These are phyloP conservation scores for Elymus sibiricus DNA, from an alignment of 176 grass and related monocot species.

Conservation along the genomic window DNA sequence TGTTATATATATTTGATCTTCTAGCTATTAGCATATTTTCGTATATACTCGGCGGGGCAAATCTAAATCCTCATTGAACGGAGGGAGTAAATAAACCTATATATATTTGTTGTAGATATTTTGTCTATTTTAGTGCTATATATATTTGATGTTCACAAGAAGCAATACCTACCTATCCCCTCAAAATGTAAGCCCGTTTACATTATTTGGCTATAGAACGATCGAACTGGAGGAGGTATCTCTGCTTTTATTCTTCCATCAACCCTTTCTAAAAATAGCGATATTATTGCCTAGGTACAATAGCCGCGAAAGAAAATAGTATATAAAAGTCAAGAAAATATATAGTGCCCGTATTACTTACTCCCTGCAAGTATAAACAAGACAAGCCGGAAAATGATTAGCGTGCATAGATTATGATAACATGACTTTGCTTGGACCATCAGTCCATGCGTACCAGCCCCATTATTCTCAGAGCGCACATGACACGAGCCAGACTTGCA, in stretches of 20 bases:
- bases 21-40: no score
- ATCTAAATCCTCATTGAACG: no score
- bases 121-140: no score
- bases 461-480: not conserved
- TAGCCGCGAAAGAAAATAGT: not conserved
- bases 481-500: not conserved
- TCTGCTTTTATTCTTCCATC: not conserved
- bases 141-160: no score
- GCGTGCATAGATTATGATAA: not conserved
- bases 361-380: not conserved
- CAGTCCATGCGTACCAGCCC: not conserved
- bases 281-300: not conserved
- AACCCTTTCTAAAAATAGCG: not conserved
- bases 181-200: no score
- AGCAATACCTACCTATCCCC: no score
- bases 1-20: no score
- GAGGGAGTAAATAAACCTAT: no score
- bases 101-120: no score
- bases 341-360: not conserved
- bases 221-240: not conserved
- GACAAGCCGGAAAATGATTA: not conserved
- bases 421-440: not conserved
- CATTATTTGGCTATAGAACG: not conserved
- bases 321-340: no score
- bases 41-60: no score